These are phyloP conservation scores for Epichloe gansuensis DNA, from an alignment of 2,329 filamentous ascomycete genomes.

Conservation along the genomic window DNA sequence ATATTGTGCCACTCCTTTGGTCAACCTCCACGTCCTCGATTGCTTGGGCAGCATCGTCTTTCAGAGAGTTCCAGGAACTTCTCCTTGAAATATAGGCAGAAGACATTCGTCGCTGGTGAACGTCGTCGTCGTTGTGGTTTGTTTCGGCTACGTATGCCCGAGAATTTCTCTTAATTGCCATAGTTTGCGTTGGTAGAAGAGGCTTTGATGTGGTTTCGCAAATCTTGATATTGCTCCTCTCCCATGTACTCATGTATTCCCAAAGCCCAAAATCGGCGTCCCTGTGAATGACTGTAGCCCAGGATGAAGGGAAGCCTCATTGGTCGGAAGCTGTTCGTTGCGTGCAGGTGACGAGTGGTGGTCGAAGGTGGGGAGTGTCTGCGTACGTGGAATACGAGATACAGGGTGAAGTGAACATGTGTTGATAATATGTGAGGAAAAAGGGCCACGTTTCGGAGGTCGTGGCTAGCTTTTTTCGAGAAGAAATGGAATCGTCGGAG, in stretches of 20 bases:
- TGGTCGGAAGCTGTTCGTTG: neutral
- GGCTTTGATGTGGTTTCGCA: too few species aligned
- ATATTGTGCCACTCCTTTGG: slow-evolving; percentile 7
- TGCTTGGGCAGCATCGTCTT: slow-evolving; percentile 14
- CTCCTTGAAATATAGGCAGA: slow-evolving; percentile 17
- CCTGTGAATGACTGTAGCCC: too few species aligned
- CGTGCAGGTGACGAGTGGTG: neutral
- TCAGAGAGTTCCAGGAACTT: slow-evolving; percentile 17
- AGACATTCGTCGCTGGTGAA: slow-evolving; percentile 4
- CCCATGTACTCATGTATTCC: too few species aligned
- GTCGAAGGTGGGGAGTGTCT: neutral
- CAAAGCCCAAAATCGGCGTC: too few species aligned
- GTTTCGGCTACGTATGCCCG: slow-evolving; percentile 12
- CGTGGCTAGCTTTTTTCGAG: neutral
- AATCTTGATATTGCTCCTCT: too few species aligned
- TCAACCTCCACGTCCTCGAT: slow-evolving; percentile 14
- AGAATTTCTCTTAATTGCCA: slow-evolving; percentile 15
- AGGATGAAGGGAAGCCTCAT: neutral
- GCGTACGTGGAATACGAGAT: neutral
- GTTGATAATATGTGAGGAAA: neutral
- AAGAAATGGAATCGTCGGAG: neutral
- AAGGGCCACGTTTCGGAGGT: neutral
- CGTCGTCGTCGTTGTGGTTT: slow-evolving; percentile 6
- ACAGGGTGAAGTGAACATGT: neutral
- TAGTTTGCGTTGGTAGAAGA: neutral